Evolutionary conservation across 305 asterid species (phyloP).

Genomic region (Salvia sclarea): DNA sequence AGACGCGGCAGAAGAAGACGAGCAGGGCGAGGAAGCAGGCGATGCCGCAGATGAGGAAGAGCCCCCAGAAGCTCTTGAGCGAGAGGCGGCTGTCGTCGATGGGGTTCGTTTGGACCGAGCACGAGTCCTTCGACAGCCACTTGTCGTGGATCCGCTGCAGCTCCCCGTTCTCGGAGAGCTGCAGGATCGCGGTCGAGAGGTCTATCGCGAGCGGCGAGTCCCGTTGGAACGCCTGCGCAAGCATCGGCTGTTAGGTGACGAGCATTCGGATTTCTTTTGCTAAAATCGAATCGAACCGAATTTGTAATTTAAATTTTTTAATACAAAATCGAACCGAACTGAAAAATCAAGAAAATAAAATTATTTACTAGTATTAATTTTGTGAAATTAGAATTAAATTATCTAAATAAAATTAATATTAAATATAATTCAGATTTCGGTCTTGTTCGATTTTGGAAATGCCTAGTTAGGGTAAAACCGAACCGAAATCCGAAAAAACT

Average conservation of each 20-base stretch:
- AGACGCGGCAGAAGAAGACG: conserved; percentile 56
- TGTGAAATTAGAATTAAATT: no score
- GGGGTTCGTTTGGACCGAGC: conserved; percentile 51
- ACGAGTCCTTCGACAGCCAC: conserved; percentile 57
- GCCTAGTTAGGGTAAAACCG: no score
- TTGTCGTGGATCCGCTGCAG: conserved; percentile 85
- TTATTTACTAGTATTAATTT: no score
- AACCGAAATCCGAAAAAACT: no score
- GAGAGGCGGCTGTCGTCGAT: conserved; percentile 64
- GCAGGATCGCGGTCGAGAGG: conserved; percentile 80
- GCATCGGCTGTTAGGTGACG: background rate
- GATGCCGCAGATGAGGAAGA: conserved; percentile 73
- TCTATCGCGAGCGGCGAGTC: conserved; percentile 81
- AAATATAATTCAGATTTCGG: background rate
- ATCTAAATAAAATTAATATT: no score
- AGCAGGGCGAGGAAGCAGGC: conserved; percentile 57
- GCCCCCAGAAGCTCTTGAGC: conserved; percentile 90
- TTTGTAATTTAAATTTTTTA: no score
- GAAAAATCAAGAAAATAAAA: no score
- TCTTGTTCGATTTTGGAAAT: background rate
- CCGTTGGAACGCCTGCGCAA: conserved; percentile 67
- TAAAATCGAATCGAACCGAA: no score
- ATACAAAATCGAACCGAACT: no score
- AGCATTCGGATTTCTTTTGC: background rate
- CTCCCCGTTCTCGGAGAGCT: conserved; percentile 94